Evolutionary conservation across 345 rosid species (phyloP).

Genomic region (Stellera chamaejasme): DNA sequence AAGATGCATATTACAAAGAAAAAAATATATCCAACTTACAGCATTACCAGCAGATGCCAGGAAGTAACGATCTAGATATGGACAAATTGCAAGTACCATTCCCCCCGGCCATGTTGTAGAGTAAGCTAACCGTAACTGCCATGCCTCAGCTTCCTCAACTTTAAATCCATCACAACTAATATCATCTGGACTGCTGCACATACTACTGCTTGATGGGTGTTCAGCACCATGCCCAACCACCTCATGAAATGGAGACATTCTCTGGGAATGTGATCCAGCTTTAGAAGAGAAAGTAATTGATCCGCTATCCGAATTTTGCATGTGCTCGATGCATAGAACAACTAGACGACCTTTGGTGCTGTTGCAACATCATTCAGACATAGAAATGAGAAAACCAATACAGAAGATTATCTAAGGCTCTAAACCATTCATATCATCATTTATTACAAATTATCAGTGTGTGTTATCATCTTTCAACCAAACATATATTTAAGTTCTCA

Average conservation of each 20-base stretch:
- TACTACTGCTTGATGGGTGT: conserved; percentile 74
- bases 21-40: conserved; percentile 44
- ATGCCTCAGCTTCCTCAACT: conserved; percentile 74
- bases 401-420: too few relatives aligned
- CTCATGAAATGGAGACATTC: conserved; percentile 80
- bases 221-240: conserved; percentile 56
- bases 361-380: conserved; percentile 22
- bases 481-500: background rate
- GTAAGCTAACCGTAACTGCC: conserved; percentile 66
- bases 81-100: conserved; percentile 90
- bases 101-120: conserved; percentile 55
- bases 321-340: conserved; percentile 61
- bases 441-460: background rate
- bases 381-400: background rate
- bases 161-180: conserved; percentile 68
- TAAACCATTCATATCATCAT: background rate
- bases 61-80: conserved; percentile 83
- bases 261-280: conserved; percentile 67
- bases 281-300: conserved; percentile 59
- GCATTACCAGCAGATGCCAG: conserved; percentile 95
- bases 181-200: conserved; percentile 84
- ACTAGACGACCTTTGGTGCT: conserved; percentile 91
- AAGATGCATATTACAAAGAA: conserved; percentile 8
- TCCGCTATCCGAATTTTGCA: conserved; percentile 67
- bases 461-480: background rate